Evolutionary conservation across 495 filamentous ascomycete species (phyloP).

Genomic region (Aspergillus incahuasiensis): DNA sequence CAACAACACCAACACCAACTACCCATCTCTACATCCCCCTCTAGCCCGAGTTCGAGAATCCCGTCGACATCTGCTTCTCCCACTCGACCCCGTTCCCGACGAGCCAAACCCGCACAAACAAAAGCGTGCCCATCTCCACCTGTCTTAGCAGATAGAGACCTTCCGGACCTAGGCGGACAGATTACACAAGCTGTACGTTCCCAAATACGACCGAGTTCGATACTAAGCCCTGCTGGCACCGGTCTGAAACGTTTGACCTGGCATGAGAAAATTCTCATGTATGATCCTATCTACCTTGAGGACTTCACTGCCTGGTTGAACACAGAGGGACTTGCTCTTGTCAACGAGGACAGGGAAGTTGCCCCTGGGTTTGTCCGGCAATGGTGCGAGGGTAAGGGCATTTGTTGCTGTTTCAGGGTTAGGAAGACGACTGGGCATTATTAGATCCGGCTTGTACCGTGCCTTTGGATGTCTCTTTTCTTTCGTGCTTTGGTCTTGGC

Average conservation of each 20-base stretch:
- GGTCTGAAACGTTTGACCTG: constrained; percentile 50
- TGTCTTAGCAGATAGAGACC: constrained; percentile 4
- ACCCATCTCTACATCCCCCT: constrained; percentile 2
- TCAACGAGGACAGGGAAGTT: constrained; percentile 64
- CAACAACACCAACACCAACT: constrained; percentile 1
- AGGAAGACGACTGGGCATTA: constrained; percentile 2
- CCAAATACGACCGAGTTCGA: constrained; percentile 38
- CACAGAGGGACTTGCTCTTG: constrained; percentile 55
- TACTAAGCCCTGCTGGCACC: not conserved
- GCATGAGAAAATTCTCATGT: constrained; percentile 90
- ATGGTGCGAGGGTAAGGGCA: constrained; percentile 81
- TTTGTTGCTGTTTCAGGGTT: constrained; percentile 56
- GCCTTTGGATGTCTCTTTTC: not conserved
- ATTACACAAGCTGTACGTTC: constrained; percentile 65
- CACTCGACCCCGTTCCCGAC: not conserved
- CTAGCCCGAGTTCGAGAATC: not conserved
- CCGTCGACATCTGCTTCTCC: not conserved
- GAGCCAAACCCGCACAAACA: not conserved
- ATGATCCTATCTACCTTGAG: constrained; percentile 86
- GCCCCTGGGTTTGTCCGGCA: constrained; percentile 56
- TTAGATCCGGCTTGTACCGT: constrained; percentile 10
- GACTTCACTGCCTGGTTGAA: constrained; percentile 85
- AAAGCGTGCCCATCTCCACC: not conserved
- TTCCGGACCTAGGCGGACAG: constrained; percentile 47
- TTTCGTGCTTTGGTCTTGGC: not conserved